Conservation (phyloP, 2,329 filamentous ascomycete genomes). For the Paraphoma sp. region DNA sequence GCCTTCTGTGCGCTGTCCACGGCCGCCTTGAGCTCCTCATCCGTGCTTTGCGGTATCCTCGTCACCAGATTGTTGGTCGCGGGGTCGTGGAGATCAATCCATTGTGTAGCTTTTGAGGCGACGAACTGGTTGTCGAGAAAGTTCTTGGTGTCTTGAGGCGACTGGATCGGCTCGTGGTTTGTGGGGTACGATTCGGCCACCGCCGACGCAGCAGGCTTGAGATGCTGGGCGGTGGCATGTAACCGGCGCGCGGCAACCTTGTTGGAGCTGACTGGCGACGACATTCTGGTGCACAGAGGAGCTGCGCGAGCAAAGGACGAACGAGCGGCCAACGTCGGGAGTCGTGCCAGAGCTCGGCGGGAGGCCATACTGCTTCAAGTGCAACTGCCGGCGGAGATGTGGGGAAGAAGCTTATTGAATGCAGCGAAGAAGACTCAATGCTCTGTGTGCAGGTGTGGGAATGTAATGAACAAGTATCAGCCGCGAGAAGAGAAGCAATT, state of each 20-base stretch:
- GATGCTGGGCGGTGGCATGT: conserved; percentile 62
- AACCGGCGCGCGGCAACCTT: conserved; percentile 55
- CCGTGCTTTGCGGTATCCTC: conserved; percentile 80
- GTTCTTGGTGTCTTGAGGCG: conserved; percentile 75
- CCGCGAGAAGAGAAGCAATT: conserved; percentile 6
- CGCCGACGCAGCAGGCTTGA: conserved; percentile 57
- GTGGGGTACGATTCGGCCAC: conserved; percentile 69
- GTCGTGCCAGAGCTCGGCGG: conserved; percentile 53
- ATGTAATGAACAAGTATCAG: conserved; percentile 2
- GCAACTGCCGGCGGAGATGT: conserved; percentile 21
- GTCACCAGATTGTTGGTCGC: conserved; percentile 87
- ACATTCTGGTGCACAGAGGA: conserved; percentile 48
- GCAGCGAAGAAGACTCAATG: conserved; percentile 2
- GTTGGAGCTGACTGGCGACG: conserved; percentile 43
- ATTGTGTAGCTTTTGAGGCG: conserved; percentile 70
- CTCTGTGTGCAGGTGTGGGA: not conserved
- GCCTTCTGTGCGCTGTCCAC: conserved; percentile 79
- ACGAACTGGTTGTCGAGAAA: conserved; percentile 84
- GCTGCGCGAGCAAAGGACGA: conserved; percentile 44
- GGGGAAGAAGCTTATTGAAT: conserved; percentile 2
- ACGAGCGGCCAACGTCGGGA: conserved; percentile 50
- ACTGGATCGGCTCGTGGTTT: conserved; percentile 72
- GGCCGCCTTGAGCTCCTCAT: conserved; percentile 75
- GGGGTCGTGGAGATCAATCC: conserved; percentile 82
- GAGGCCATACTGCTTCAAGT: conserved; percentile 49